phyloP scores from a whole-genome alignment of 1,284 basidiomycete species.

The Ganoderma resinaceum region DNA sequence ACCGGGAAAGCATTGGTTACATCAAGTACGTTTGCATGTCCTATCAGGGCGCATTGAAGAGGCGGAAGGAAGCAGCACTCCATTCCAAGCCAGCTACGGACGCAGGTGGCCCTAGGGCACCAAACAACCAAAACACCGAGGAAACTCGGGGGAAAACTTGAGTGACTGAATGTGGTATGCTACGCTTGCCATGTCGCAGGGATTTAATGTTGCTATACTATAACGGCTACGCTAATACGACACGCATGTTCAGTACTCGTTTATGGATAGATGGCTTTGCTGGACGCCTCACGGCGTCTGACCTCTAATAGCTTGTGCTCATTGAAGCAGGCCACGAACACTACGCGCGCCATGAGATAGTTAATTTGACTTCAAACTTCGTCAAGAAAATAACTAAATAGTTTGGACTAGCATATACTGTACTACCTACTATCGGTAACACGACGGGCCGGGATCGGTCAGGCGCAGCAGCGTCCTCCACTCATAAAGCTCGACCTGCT shows the following conservation, averaged over 20 bases:
- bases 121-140: background rate
- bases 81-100: conserved; percentile 21
- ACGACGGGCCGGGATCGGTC: background rate
- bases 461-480: background rate
- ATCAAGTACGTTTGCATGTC: conserved; percentile 72
- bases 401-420: conserved; percentile 1
- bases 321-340: too few species aligned
- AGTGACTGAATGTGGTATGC: background rate
- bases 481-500: background rate
- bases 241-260: background rate
- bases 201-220: background rate
- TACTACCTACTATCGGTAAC: background rate
- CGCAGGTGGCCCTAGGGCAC: background rate
- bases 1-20: conserved; percentile 55
- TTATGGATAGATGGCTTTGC: background rate
- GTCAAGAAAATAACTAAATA: conserved; percentile 7
- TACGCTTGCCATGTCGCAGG: background rate
- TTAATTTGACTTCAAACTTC: background rate
- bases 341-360: background rate
- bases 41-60: conserved; percentile 69
- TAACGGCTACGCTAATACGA: background rate
- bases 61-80: conserved; percentile 54
- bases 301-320: too few species aligned
- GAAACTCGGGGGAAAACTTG: background rate
- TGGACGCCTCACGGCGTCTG: background rate